Evolutionary conservation across 2,329 filamentous ascomycete species (phyloP), one percentile per base, ranked within the genome.

Genomic region (Penicillium oxalicum): DNA sequence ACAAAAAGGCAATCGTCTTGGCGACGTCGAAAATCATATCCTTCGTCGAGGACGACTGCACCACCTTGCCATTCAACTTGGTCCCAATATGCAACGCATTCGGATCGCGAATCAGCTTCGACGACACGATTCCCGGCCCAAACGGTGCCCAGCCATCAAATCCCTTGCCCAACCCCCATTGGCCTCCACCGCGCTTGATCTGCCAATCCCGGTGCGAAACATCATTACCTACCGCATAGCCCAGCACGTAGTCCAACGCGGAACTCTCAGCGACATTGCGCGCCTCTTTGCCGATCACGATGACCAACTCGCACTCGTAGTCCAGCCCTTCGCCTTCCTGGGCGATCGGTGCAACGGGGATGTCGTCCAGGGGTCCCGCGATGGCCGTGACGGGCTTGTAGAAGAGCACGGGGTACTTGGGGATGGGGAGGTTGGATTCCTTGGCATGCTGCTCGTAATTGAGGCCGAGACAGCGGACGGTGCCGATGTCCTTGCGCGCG

Each of bases 201-300:
- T 88, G 85, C 83, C 85, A 90, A 55, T 88, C 84, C 36, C 87
- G 81, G 69, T 88, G 86, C 9, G 83, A 88, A n/a, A 91, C 79
- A 64, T 91, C 87, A 67, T 91, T 87, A 46, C 86, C 85, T 32
- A 87, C 78, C 2, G 82, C 76, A 63, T 90, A 91, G 4, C 87
- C 87, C 2, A 89, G 73, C 2, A 91, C 84, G 60, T 87, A 83
- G 45, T 83, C 72, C n/a, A 90, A 71, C 0, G 87, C 87, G 24
- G 79, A 68, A 1, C 74, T 73, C 68, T 87, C 83, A 1, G 80
- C 66, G 9, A 91, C 82, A 61, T 89, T 77, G 38, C 73, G 69
- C 51, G 82, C 84, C 51, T 78, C 72, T 66, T 83, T 84, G 25
- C 85, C 84, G 53, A 91, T 88, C 7, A 91, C 74, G 34, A 82